Evolutionary conservation across 139 green algal species (phyloP).

Genomic region (Edaphochlamys debaryana): DNA sequence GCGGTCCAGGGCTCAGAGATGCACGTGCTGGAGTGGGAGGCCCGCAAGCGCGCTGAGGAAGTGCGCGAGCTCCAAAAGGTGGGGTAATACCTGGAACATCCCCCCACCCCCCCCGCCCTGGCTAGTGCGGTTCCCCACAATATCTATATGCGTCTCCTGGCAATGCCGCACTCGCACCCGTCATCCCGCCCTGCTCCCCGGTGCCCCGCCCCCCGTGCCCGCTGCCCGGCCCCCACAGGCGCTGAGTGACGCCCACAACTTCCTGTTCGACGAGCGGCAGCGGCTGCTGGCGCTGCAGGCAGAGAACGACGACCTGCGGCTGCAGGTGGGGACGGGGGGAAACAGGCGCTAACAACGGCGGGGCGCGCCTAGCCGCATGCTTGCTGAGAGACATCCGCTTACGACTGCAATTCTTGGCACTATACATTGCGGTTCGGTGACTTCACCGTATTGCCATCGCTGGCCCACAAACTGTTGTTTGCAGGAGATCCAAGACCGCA

Average conservation of each 20-base stretch:
- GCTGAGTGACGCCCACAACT: conserved; percentile 83
- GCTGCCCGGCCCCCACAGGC: conserved; percentile 63
- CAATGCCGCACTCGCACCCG: neutral
- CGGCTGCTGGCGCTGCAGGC: conserved; percentile 81
- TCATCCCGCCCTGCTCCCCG: neutral
- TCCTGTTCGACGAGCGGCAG: conserved; percentile 89
- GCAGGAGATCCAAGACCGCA: conserved; percentile 72
- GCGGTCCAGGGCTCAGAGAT: conserved; percentile 57
- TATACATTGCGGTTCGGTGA: too few relatives aligned
- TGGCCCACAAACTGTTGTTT: too few relatives aligned
- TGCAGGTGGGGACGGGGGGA: conserved; percentile 69
- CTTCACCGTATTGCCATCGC: too few relatives aligned
- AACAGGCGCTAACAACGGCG: too few relatives aligned
- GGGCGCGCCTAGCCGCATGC: too few relatives aligned
- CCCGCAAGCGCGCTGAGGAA: conserved; percentile 78
- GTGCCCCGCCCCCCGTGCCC: too few relatives aligned
- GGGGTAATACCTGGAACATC: too few relatives aligned
- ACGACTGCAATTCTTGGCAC: too few relatives aligned
- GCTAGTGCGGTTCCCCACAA: too few relatives aligned
- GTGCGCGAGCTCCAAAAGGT: conserved; percentile 88
- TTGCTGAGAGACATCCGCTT: too few relatives aligned
- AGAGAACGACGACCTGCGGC: conserved; percentile 85
- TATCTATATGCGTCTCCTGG: too few relatives aligned
- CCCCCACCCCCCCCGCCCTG: too few relatives aligned
- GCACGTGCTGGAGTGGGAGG: conserved; percentile 77